Evolutionary conservation across 768 basidiomycete species (phyloP).

Genomic region (Mycena metata): DNA sequence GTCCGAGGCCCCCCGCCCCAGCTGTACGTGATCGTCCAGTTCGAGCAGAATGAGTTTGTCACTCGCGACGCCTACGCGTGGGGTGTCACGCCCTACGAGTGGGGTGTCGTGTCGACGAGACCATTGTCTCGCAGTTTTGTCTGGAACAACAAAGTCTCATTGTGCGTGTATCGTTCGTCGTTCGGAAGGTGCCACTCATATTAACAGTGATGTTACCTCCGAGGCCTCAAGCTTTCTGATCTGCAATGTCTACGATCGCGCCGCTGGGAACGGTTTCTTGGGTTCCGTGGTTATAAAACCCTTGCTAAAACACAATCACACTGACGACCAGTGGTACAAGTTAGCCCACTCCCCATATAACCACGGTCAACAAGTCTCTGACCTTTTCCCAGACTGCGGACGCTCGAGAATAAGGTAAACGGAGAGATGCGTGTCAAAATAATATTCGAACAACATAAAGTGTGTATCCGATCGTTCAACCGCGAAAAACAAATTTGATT

Average conservation of each 20-base stretch:
- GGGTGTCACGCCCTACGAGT: too few species aligned
- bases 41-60: conserved; percentile 99
- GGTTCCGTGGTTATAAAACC: conserved; percentile 95
- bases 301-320: conserved; percentile 90
- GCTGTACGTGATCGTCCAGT: conserved; percentile 98
- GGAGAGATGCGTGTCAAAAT: conserved; percentile 97
- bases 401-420: conserved; percentile 86
- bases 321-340: conserved; percentile 98
- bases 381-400: conserved; percentile 66
- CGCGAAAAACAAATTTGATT: conserved; percentile 37
- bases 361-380: conserved; percentile 33
- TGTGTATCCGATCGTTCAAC: conserved; percentile 53
- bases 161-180: conserved; percentile 71
- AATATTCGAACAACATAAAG: conserved; percentile 93
- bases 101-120: too few species aligned
- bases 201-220: conserved; percentile 90
- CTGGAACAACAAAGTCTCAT: conserved; percentile 99
- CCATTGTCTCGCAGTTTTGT: conserved; percentile 95
- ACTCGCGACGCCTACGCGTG: conserved; percentile 74
- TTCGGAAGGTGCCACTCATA: too few species aligned
- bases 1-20: conserved; percentile 78
- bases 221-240: conserved; percentile 83
- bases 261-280: conserved; percentile 88
- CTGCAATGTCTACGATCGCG: conserved; percentile 94
- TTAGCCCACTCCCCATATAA: conserved; percentile 57